Conservation (phyloP, 805 yeast genomes). For the Pichia thaimueangensis region DNA sequence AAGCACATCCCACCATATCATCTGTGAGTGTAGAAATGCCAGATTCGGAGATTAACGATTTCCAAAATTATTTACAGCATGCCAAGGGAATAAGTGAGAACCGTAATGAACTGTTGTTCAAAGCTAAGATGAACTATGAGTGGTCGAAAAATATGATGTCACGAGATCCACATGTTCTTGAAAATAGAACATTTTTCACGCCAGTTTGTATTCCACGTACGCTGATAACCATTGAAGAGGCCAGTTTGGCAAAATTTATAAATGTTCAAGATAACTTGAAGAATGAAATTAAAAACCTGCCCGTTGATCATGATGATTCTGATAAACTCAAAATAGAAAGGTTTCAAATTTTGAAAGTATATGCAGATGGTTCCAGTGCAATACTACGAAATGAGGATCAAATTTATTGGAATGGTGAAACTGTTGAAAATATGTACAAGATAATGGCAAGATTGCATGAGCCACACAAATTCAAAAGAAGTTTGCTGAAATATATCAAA, state of each 20-base stretch:
- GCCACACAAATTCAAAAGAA: slow-evolving; percentile 30
- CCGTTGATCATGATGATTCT: no score
- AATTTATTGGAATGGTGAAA: slow-evolving; percentile 6
- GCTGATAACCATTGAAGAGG: slow-evolving; percentile 18
- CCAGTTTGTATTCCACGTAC: slow-evolving; percentile 35
- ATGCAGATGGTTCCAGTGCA: slow-evolving; percentile 5
- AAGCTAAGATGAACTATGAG: slow-evolving; percentile 46
- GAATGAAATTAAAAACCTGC: background rate
- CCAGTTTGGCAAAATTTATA: background rate
- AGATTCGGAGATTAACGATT: slow-evolving; percentile 13
- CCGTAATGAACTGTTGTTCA: slow-evolving; percentile 39
- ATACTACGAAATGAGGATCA: background rate
- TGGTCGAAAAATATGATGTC: slow-evolving; percentile 37
- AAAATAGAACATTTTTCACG: slow-evolving; percentile 39
- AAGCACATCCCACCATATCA: slow-evolving; percentile 17
- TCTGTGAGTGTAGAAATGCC: background rate
- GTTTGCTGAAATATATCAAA: slow-evolving; percentile 37
- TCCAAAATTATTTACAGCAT: slow-evolving; percentile 38
- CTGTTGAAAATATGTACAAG: slow-evolving; percentile 12
- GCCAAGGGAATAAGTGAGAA: slow-evolving; percentile 36
- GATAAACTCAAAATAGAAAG: background rate
- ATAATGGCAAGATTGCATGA: slow-evolving; percentile 30
- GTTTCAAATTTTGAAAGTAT: slow-evolving; percentile 4
- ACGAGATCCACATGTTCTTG: slow-evolving; percentile 34
- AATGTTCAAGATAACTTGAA: background rate